Conservation (phyloP, 2,329 filamentous ascomycete genomes). For the Arthrobotrys conoides region DNA sequence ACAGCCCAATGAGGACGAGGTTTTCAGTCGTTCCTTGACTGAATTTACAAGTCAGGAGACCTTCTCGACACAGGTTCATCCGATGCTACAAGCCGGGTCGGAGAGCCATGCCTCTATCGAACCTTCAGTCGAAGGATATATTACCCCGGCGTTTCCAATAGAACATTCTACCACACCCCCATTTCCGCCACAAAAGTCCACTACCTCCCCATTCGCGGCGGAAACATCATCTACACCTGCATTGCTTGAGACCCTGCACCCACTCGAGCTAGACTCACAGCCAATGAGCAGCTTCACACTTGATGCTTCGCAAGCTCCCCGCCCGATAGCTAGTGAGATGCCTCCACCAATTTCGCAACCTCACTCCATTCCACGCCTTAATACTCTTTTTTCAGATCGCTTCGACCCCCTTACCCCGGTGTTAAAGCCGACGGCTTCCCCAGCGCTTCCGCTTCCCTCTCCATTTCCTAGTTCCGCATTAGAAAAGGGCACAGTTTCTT, state of each 20-base stretch:
- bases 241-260: constrained; percentile 10
- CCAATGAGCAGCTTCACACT: constrained; percentile 55
- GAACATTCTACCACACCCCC: constrained; percentile 29
- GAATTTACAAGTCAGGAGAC: constrained; percentile 29
- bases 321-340: constrained; percentile 28
- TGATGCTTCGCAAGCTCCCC: constrained; percentile 21
- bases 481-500: constrained; percentile 28
- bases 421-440: constrained; percentile 42
- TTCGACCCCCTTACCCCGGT: constrained; percentile 39
- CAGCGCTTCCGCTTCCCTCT: constrained; percentile 44
- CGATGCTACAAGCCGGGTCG: not conserved
- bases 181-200: constrained; percentile 1
- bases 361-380: constrained; percentile 21
- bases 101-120: not conserved
- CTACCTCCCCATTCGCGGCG: not conserved
- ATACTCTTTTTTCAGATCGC: constrained; percentile 28
- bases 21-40: constrained; percentile 12
- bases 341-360: constrained; percentile 30
- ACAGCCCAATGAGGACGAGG: constrained; percentile 1
- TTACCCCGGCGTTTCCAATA: not conserved
- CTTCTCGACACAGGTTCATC: not conserved
- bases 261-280: constrained; percentile 37
- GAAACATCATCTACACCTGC: constrained; percentile 20
- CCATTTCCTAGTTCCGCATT: constrained; percentile 52
- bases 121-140: not conserved